Base-by-base conservation (phyloP, 164 flowering plant genomes). In the Euptelea pleiosperma region DNA sequence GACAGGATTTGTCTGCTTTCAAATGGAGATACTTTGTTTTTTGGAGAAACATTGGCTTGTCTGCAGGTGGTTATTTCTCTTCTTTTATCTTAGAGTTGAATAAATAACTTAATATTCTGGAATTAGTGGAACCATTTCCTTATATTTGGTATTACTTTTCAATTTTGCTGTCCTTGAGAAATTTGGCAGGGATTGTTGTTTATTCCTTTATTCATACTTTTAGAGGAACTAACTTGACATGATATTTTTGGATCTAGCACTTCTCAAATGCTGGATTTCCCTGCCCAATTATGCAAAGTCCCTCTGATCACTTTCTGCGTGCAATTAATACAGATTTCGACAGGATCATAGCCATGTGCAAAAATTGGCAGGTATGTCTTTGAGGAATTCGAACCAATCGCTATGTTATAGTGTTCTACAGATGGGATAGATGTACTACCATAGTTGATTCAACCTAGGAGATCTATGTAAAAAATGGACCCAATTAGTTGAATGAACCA, bases 221-320 rank as follows among this genome's bases (percentile, higher is more conserved):
- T 19, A 31, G 41, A 42, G 35, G 47, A 42, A 43, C 40, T 34
- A 28, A 49, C 52, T 57, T 21, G 44, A 10, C 19, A 55, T 37
- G 12, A 9, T 48, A 2, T 12, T 28, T 28, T 45, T 30, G 25
- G 37, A 47, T 81, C 83, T 54, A 93, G 97, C 99, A 94, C 70
- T 94, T 94, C 73, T 83, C 99, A n/a, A 94, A 88, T 79, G 99
- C 99, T 71, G 97, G 99, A 74, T 94, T 94, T 72, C 97, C 99
- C 61, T 94, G 99, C 70, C 99, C 99, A 37, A 94, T 94, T 7
- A 94, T 94, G 99, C 99, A 94, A 86, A 94, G 99, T 72, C 99
- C 99, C 43, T 94, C 99, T n/a, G 99, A 94, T 79, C 97, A 90
- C 74, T 93, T 93, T 71, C 66, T 94, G 55, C 94, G 97, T 47